Evolutionary conservation across 768 basidiomycete genomes (phyloP).

Genomic region (Phylloporus sp.): DNA sequence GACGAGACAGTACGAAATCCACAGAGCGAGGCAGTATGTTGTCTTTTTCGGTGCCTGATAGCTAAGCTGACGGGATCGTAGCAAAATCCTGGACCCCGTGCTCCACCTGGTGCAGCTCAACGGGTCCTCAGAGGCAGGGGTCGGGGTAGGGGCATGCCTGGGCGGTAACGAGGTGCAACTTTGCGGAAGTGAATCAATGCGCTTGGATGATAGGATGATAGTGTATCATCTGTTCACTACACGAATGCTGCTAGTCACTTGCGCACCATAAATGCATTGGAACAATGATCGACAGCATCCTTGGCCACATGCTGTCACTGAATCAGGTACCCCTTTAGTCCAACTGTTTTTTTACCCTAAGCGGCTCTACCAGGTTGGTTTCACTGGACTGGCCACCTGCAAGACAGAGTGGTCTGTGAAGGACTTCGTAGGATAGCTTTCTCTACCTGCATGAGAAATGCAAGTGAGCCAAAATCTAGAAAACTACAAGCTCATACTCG

Average conservation of each 20-base stretch:
- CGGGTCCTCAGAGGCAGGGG: constrained; percentile 83
- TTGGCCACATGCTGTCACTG: background rate
- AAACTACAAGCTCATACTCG: constrained; percentile 48
- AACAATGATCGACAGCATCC: background rate
- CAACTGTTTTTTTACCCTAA: no score
- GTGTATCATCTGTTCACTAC: constrained; percentile 19
- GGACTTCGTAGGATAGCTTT: no score
- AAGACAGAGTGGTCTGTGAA: no score
- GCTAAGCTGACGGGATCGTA: constrained; percentile 30
- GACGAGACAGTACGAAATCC: constrained; percentile 98
- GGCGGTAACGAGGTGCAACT: constrained; percentile 42
- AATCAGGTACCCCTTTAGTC: background rate
- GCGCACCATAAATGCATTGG: constrained; percentile 4
- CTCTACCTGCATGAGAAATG: no score
- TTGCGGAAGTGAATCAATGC: constrained; percentile 13
- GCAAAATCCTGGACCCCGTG: constrained; percentile 80
- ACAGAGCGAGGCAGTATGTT: constrained; percentile 82
- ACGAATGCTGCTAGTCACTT: no score
- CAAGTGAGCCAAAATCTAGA: constrained; percentile 55
- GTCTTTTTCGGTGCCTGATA: background rate
- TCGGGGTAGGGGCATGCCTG: constrained; percentile 76
- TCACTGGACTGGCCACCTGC: no score
- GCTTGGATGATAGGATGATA: constrained; percentile 12
- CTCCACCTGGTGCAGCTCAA: constrained; percentile 88
- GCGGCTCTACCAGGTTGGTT: no score